phyloP scores from a whole-genome alignment of 164 flowering plant genomes.

The Sedum album region DNA sequence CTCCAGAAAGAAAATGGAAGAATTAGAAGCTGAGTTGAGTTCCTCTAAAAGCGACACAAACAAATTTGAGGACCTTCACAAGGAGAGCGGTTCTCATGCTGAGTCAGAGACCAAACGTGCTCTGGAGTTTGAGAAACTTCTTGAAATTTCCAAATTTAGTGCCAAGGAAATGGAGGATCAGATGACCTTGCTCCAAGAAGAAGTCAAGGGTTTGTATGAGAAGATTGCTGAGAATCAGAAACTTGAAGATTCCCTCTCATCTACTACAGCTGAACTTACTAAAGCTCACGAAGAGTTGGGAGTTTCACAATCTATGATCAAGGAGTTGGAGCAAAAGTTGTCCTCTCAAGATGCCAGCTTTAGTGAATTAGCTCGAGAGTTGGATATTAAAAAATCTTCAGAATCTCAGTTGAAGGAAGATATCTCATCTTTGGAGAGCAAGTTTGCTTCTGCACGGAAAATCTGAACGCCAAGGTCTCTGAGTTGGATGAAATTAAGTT shows the following conservation, averaged over 20 bases:
- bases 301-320: constrained; percentile 37
- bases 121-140: constrained; percentile 57
- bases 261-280: constrained; percentile 38
- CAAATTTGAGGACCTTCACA: constrained; percentile 62
- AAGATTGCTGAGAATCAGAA: constrained; percentile 58
- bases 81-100: constrained; percentile 49
- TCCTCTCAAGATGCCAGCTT: constrained; percentile 40
- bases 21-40: constrained; percentile 52
- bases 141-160: constrained; percentile 47
- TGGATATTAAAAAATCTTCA: constrained; percentile 42
- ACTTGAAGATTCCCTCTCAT: constrained; percentile 54
- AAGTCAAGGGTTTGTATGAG: constrained; percentile 52
- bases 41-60: constrained; percentile 44
- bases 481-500: constrained; percentile 44
- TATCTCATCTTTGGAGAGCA: constrained; percentile 32
- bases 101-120: constrained; percentile 58
- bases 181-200: constrained; percentile 50
- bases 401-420: constrained; percentile 54
- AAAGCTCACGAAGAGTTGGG: constrained; percentile 46
- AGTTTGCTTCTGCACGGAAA: constrained; percentile 25
- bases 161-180: constrained; percentile 67
- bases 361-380: constrained; percentile 42
- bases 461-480: too few species aligned
- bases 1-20: constrained; percentile 53
- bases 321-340: constrained; percentile 42